Conservation (phyloP, 441 rosid species). For the Croton setiger region DNA sequence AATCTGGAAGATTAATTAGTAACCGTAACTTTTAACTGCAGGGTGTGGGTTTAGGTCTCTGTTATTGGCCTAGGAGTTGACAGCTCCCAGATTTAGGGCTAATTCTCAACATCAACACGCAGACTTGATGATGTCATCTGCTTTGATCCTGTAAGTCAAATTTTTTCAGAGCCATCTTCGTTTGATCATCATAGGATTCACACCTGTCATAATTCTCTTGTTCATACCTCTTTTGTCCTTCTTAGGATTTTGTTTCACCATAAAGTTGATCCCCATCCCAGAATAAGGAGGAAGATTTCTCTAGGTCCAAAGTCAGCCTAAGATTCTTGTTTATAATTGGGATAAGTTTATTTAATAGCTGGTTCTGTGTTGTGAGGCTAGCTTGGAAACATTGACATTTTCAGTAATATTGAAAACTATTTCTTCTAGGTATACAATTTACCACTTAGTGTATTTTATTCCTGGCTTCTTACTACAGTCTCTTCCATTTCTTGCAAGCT, state of each 20-base stretch:
- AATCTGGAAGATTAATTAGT: slow-evolving; percentile 30
- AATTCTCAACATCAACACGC: slow-evolving; percentile 44
- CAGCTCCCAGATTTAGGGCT: slow-evolving; percentile 49
- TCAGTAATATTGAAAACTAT: slow-evolving; percentile 9
- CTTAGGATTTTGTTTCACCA: slow-evolving; percentile 23
- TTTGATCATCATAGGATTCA: slow-evolving; percentile 37
- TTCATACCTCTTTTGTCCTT: slow-evolving; percentile 30
- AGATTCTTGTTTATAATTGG: not conserved
- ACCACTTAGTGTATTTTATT: not conserved
- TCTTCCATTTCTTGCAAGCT: not conserved
- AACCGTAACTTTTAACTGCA: slow-evolving; percentile 44
- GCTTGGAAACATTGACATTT: not conserved
- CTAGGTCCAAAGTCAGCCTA: slow-evolving; percentile 27
- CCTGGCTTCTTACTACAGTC: not conserved
- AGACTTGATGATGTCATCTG: slow-evolving; percentile 48
- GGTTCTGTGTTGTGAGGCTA: slow-evolving; percentile 3
- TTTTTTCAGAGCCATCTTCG: slow-evolving; percentile 36
- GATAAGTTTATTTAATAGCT: not conserved
- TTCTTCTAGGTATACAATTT: not conserved
- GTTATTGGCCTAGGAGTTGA: slow-evolving; percentile 48
- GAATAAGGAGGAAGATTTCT: slow-evolving; percentile 19
- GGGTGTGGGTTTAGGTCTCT: slow-evolving; percentile 49
- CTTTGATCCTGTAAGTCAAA: slow-evolving; percentile 48
- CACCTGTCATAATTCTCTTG: slow-evolving; percentile 29
- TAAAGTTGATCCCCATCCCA: slow-evolving; percentile 25